A percentile compares a stretch with the other conserved stretches of the same genome.
phyloP scores from a whole-genome alignment of 495 filamentous ascomycete species.

The Penicillium psychrofluorescens region DNA sequence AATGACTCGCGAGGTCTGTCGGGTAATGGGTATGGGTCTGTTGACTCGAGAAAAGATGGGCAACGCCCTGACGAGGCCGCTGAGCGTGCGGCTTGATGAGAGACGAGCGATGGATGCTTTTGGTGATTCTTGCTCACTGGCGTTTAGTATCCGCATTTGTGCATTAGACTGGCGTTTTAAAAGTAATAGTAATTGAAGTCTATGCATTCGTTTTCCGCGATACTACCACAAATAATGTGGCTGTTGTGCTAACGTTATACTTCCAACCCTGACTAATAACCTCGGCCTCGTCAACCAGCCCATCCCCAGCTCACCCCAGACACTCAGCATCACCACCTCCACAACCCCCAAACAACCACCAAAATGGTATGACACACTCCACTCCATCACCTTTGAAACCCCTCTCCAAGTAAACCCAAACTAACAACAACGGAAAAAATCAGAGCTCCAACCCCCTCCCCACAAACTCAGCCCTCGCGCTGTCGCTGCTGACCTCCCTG shows the following conservation, averaged over 20 bases:
- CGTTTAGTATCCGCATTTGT: no score
- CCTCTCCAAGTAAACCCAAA: background rate
- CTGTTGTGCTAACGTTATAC: no score
- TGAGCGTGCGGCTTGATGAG: no score
- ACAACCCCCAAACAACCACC: constrained; percentile 1
- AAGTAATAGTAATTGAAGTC: no score
- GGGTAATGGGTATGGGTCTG: constrained; percentile 6
- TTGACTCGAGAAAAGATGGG: background rate
- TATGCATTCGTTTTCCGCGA: no score
- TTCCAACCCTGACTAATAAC: no score
- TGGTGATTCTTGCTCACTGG: no score
- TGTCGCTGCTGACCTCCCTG: constrained; percentile 74
- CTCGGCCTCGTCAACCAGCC: background rate
- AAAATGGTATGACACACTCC: constrained; percentile 10
- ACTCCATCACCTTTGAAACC: background rate
- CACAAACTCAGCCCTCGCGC: constrained; percentile 54
- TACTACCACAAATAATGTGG: no score
- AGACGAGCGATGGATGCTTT: no score
- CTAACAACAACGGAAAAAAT: background rate
- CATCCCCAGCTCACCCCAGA: background rate
- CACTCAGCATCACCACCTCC: background rate
- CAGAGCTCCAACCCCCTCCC: constrained; percentile 6
- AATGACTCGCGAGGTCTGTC: background rate
- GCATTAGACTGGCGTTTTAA: no score
- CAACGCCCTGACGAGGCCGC: background rate